Evolutionary conservation across 495 filamentous ascomycete species (phyloP).

Genomic region (Geoglossum glabrum): DNA sequence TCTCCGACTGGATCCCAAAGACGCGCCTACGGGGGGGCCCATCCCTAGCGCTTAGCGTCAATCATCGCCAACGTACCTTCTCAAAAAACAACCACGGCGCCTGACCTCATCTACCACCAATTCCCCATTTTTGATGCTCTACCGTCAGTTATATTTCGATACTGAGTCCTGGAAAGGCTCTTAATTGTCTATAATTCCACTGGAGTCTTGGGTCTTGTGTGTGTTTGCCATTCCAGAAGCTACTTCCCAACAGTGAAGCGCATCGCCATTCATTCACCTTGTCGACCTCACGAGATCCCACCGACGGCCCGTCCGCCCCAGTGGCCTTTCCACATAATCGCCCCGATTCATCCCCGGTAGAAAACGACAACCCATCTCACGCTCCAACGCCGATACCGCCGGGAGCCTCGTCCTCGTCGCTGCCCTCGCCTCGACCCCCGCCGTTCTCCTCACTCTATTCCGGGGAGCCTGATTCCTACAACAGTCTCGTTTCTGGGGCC

Average conservation of each 20-base stretch:
- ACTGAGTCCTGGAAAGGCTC: not conserved
- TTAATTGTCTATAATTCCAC: not conserved
- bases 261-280: slow-evolving; percentile 2
- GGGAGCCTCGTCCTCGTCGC: slow-evolving; percentile 37
- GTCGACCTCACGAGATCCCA: slow-evolving; percentile 3
- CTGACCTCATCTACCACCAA: not conserved
- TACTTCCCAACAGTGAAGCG: not conserved
- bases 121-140: not conserved
- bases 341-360: slow-evolving; percentile 4
- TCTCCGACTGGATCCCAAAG: not conserved
- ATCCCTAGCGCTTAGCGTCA: not conserved
- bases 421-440: slow-evolving; percentile 33
- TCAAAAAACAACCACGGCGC: not conserved
- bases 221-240: not conserved
- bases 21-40: not conserved
- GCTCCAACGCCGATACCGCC: slow-evolving; percentile 39
- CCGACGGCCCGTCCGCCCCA: slow-evolving; percentile 7
- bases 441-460: slow-evolving; percentile 43
- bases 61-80: slow-evolving; percentile 3
- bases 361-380: slow-evolving; percentile 8
- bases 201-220: not conserved
- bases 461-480: slow-evolving; percentile 21
- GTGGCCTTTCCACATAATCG: slow-evolving; percentile 7
- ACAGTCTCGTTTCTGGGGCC: slow-evolving; percentile 33
- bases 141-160: not conserved